Base-by-base conservation (phyloP, 2,329 filamentous ascomycete genomes). In the Talaromyces sp. region DNA sequence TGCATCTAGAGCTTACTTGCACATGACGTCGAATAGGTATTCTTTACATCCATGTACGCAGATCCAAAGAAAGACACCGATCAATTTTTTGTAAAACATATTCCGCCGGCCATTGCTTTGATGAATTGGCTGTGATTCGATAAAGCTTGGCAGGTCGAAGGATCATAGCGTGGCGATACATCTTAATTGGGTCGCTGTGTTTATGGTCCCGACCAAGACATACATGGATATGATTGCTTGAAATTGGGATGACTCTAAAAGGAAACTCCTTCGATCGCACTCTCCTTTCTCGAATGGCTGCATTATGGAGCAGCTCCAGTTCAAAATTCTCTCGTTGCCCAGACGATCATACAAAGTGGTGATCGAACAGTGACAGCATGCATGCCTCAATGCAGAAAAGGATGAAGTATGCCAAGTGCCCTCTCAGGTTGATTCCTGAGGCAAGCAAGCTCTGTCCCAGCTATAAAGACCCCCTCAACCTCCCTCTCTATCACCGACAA, bases 321-420 rank as follows among this genome's bases (percentile, higher is more conserved):
- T 31, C 11, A 50, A 27, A 17, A 10, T 1, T 6, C 1, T 31
- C 47, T 31, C 25, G 25, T 31, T 27, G 45, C 25, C 19, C 15
- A 25, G 43, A 47, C 13, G 19, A 15, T 11, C 1, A 47, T 11
- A 22, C 19, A 15, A 39, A 25, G n/a, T 22, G 31, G 22, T 57
- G 54, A 57, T 37, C 54, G 31, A 56, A 54, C 47, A 19, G 50
- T 45, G 61, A 63, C 39, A 19, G 5, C 43, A 49, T 33, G 25
- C 19, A 22, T 39, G 39, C 50, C n/a, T 19, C 62, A 58, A 43
- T 43, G 56, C 56, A 31, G 9, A 45, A 59, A 45, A 59, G 8
- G 7, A 60, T 60, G 41, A 47, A 60, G 57, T 60, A 43, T 47
- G 57, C 45, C 43, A 61, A 61, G 43, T 58, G 17, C 19, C 50